Base-by-base conservation (phyloP, 176 grass and related monocot species). In the Oryza australiensis region DNA sequence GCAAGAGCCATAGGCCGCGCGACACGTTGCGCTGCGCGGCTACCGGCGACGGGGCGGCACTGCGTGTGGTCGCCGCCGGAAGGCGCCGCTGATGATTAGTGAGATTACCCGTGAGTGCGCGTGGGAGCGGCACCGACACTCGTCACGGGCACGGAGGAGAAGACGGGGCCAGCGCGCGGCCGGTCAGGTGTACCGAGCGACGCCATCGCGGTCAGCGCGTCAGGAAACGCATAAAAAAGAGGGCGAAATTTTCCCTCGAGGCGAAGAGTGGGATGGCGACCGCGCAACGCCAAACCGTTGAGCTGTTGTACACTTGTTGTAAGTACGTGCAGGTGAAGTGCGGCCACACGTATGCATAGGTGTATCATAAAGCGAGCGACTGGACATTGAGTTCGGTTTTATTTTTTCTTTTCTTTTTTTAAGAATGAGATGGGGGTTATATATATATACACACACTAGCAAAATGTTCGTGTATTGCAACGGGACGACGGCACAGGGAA, bases 111-210 rank as follows among this genome's bases (percentile, higher is more conserved):
- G 51, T 13, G 38, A 9, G 76, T 10, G 30, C 18, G 59, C 75
- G 42, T 35, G 34, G 34, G 34, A 57, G 5, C 71, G 45, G 38
- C 82, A 65, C 82, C 82, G 87, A 85, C 82, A 72, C 82, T 57
- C 53, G 53, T 59, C 72, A 38, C 63, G 22, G 26, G 5, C n/a
- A 15, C 42, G 20, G 18, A n/a, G 53, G 9, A 59, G 20, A 59
- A 16, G 26, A 1, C 20, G 3, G 6, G n/a, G n/a, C 29, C 59
- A 67, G 41, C 18, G 27, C n/a, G 22, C 64, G 18, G 57, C 38
- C 5, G 29, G 33, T 85, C 77, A 72, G 77, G 77, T 66, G 77
- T 81, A 89, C 77, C 66, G 45, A 81, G 57, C 78, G 66, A 10
- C 72, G 33, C 14, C 14, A 14, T 81, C 77, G 43, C 51, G 16